Evolutionary conservation across 1,284 basidiomycete species (phyloP), one percentile per base, ranked within the genome.

Genomic region (Trametes pubescens): DNA sequence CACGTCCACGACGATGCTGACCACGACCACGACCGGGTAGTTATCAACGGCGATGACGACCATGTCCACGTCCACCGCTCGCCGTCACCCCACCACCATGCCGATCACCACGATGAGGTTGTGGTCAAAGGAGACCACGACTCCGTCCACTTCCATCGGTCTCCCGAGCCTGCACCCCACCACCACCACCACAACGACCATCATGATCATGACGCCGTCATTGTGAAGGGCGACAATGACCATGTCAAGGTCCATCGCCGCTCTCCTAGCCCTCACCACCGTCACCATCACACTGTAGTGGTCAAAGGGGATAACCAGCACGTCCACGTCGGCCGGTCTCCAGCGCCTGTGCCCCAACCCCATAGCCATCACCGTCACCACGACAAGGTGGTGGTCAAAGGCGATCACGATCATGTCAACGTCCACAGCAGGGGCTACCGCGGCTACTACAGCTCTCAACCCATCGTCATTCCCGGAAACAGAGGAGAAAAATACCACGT

Each of bases 1-100:
- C 52, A 64, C 32, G 48, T 52, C 10, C 71, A 72, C 64, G 34
- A 65, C 57, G 61, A 67, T 47, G 40, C 49, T 6, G 16, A 22
- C 43, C 26, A 60, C 43, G 40, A 55, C 34, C 51, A 60, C 44
- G 60, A 56, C 37, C 54, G 58, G 13, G 66, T 63, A 4, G 47
- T 68, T 2, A 58, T 65, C 21, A 65, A 61, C 14, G 65, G 62
- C 9, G 52, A 54, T 26, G 32, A 62, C 48, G 60, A 72, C 59
- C 62, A 72, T 34, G 69, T 72, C 29, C 70, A 69, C 38, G 55
- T 68, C 29, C 63, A 60, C 32, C 59, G 62, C 32, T 64, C 62
- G 14, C 66, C 62, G 13, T 44, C 46, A 16, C 63, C 35, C 44
- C 64, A 52, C 34, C 59, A 64, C 57, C 65, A 67, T 44, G 64